Conservation (phyloP, 2,329 filamentous ascomycete genomes). For the Exophiala alcalophila region DNA sequence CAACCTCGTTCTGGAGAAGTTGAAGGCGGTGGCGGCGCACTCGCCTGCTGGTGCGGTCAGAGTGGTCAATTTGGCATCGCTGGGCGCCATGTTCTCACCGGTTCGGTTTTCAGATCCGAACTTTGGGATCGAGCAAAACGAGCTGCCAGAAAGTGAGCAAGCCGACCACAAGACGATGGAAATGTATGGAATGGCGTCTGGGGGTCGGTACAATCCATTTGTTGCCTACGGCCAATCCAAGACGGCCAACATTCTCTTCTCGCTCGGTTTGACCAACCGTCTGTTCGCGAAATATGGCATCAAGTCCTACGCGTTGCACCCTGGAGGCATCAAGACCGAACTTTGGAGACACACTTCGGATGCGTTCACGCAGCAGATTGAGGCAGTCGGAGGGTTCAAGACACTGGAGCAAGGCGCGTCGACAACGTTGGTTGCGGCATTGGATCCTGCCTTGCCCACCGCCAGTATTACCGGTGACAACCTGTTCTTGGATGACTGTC, state of each 20-base stretch:
- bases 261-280: conserved; percentile 36
- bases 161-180: conserved; percentile 9
- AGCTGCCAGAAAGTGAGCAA: conserved; percentile 25
- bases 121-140: conserved; percentile 30
- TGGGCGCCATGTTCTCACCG: conserved; percentile 31
- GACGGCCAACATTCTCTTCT: conserved; percentile 47
- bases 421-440: conserved; percentile 43
- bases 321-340: conserved; percentile 32
- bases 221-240: conserved; percentile 47
- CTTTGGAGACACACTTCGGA: conserved; percentile 14
- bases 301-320: conserved; percentile 41
- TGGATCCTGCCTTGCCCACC: conserved; percentile 40
- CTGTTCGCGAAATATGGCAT: conserved; percentile 33
- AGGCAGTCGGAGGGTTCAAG: conserved; percentile 28
- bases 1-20: conserved; percentile 38
- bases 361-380: conserved; percentile 1
- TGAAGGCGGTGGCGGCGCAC: conserved; percentile 32
- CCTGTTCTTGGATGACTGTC: conserved; percentile 37
- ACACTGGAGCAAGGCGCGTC: conserved; percentile 42
- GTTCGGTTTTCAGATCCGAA: conserved; percentile 38
- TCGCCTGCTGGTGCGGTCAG: conserved; percentile 22
- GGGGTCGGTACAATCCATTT: conserved; percentile 36
- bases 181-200: conserved; percentile 3
- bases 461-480: conserved; percentile 3
- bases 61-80: conserved; percentile 34